Evolutionary conservation across 2,329 filamentous ascomycete genomes (phyloP).

Genomic region (Phyllosticta citribraziliensis): DNA sequence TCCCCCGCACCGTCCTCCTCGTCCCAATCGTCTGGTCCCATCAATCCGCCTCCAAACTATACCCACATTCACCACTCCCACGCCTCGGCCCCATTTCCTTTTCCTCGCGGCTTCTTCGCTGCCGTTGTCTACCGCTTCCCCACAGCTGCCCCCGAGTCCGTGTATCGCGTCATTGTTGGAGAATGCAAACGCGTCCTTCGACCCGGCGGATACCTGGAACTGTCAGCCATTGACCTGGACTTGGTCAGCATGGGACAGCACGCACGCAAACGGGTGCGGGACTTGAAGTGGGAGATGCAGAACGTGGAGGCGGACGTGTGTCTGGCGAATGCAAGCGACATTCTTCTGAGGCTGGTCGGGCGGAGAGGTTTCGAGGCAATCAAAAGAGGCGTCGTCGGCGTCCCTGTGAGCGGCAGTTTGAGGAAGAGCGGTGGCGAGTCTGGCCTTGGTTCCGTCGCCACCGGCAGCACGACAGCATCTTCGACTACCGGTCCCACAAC

Average conservation of each 20-base stretch:
- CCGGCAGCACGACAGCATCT: background rate
- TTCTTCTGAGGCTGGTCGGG: slow-evolving; percentile 55
- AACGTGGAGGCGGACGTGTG: slow-evolving; percentile 49
- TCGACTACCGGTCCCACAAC: background rate
- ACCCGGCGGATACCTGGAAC: slow-evolving; percentile 69
- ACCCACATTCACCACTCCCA: slow-evolving; percentile 62
- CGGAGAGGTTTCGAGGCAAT: slow-evolving; percentile 61
- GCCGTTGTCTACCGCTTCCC: slow-evolving; percentile 72
- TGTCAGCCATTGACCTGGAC: slow-evolving; percentile 69
- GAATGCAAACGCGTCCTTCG: slow-evolving; percentile 71
- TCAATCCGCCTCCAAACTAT: slow-evolving; percentile 48
- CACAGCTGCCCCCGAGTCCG: slow-evolving; percentile 53
- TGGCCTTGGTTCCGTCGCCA: background rate
- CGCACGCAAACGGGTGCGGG: slow-evolving; percentile 57
- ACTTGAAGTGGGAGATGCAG: slow-evolving; percentile 62
- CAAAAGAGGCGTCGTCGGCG: slow-evolving; percentile 67
- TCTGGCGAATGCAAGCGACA: slow-evolving; percentile 41
- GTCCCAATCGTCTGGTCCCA: slow-evolving; percentile 7
- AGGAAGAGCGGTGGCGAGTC: slow-evolving; percentile 16
- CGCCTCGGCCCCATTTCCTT: slow-evolving; percentile 59
- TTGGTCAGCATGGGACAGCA: slow-evolving; percentile 72
- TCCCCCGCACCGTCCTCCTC: slow-evolving; percentile 23
- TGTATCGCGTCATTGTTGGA: slow-evolving; percentile 61
- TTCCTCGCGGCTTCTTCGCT: slow-evolving; percentile 65
- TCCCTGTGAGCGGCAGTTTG: slow-evolving; percentile 55